These are phyloP conservation scores for Coniella vitis DNA, from an alignment of 2,329 filamentous ascomycete species.

Conservation along the genomic window DNA sequence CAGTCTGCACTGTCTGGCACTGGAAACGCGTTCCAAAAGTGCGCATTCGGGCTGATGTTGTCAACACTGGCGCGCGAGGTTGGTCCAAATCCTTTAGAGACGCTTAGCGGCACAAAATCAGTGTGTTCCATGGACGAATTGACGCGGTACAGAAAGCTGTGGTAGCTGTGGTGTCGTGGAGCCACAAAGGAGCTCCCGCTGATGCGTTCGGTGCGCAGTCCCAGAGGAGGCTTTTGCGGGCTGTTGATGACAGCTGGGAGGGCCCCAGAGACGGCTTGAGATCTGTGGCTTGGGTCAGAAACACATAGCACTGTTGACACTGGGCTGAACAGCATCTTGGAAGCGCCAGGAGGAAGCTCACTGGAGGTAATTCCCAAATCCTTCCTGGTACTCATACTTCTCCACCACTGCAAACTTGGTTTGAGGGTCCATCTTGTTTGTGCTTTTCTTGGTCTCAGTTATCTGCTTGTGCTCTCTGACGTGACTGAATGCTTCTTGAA, in stretches of 20 bases:
- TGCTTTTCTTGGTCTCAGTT: no score
- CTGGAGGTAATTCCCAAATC: conserved; percentile 18
- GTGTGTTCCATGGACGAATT: conserved; percentile 40
- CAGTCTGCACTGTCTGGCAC: conserved; percentile 35
- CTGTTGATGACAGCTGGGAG: conserved; percentile 57
- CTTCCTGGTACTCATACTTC: conserved; percentile 15
- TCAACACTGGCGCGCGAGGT: background rate
- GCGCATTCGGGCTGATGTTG: conserved; percentile 3
- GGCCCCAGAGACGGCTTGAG: conserved; percentile 55
- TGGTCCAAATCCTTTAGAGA: conserved; percentile 32
- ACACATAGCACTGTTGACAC: no score
- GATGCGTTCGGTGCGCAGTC: conserved; percentile 57
- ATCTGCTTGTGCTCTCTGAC: no score
- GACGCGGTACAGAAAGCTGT: conserved; percentile 47
- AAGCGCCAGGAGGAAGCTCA: background rate
- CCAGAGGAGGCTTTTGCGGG: conserved; percentile 56
- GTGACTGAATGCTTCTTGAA: no score
- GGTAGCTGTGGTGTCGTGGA: conserved; percentile 42
- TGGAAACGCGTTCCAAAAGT: conserved; percentile 56
- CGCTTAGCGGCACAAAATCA: conserved; percentile 34
- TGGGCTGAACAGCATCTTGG: no score
- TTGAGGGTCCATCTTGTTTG: conserved; percentile 7
- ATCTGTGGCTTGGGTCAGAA: background rate
- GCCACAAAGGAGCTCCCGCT: conserved; percentile 46
- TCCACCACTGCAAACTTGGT: conserved; percentile 16